Conservation (phyloP, 108 stramenopile genomes). For the Nitzschia inconspicua region DNA sequence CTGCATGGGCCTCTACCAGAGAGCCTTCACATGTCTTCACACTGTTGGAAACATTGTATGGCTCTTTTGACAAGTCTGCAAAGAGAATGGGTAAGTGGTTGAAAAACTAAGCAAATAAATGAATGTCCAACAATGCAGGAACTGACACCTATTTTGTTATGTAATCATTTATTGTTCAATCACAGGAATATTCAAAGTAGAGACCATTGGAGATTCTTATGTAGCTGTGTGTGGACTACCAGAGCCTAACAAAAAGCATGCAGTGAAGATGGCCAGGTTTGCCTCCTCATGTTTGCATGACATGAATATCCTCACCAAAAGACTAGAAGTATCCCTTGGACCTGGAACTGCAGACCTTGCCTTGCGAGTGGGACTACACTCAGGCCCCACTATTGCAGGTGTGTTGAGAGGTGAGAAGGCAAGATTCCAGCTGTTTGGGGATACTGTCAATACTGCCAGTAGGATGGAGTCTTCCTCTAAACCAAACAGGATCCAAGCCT, state of each 20-base stretch:
- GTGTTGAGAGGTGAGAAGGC: conserved; percentile 35
- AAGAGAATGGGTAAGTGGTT: no score
- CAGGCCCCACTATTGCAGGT: conserved; percentile 22
- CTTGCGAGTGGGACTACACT: conserved; percentile 1
- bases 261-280: conserved; percentile 16
- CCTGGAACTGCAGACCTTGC: conserved; percentile 14
- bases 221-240: conserved; percentile 19
- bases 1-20: conserved; percentile 14
- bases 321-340: conserved; percentile 13
- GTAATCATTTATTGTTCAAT: no score
- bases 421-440: conserved; percentile 15
- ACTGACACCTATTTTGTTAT: no score
- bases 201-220: conserved; percentile 20
- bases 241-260: conserved; percentile 15
- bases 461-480: conserved; percentile 4
- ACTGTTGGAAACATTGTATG: conserved; percentile 15
- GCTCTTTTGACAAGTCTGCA: conserved; percentile 4
- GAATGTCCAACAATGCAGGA: no score
- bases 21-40: conserved; percentile 19
- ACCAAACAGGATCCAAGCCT: conserved; percentile 3
- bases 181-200: conserved; percentile 21
- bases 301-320: neutral
- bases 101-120: no score
- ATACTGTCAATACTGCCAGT: conserved; percentile 9
- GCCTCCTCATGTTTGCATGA: conserved; percentile 9